Percentiles rank a stretch among this genome's conserved stretches.
Conservation (phyloP, 257 asterid species). For the Solanum neorickii region DNA sequence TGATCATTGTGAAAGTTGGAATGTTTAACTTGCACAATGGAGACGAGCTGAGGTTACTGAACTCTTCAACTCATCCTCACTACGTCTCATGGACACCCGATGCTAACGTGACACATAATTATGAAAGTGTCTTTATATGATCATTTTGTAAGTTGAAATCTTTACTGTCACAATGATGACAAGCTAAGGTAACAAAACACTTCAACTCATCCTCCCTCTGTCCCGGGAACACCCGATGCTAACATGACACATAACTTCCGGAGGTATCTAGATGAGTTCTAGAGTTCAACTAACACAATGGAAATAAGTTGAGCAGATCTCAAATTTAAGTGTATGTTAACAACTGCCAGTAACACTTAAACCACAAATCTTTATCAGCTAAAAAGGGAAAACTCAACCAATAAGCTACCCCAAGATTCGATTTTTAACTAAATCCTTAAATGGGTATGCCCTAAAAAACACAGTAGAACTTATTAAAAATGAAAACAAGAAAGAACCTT, state of each 20-base stretch:
- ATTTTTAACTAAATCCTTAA: neutral
- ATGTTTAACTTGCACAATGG: neutral
- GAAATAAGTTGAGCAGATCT: neutral
- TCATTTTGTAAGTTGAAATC: neutral
- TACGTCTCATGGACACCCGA: neutral
- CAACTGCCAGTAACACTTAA: neutral
- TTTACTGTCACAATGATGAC: neutral
- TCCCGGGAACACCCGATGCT: neutral
- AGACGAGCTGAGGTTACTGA: neutral
- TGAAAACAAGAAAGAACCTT: slow-evolving; percentile 25
- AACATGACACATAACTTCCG: neutral
- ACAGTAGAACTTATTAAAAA: neutral
- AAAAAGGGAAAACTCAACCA: neutral
- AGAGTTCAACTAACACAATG: neutral
- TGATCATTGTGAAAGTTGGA: neutral
- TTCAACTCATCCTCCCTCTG: neutral
- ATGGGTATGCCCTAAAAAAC: neutral
- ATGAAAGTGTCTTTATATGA: neutral
- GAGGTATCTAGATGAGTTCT: neutral
- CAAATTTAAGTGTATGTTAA: neutral
- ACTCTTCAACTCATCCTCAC: neutral
- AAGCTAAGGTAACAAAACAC: neutral
- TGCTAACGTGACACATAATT: neutral
- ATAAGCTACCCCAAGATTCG: neutral
- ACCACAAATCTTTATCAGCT: neutral